phyloP scores from a whole-genome alignment of 1,284 basidiomycete genomes.

The Rhodotorula sp. region DNA sequence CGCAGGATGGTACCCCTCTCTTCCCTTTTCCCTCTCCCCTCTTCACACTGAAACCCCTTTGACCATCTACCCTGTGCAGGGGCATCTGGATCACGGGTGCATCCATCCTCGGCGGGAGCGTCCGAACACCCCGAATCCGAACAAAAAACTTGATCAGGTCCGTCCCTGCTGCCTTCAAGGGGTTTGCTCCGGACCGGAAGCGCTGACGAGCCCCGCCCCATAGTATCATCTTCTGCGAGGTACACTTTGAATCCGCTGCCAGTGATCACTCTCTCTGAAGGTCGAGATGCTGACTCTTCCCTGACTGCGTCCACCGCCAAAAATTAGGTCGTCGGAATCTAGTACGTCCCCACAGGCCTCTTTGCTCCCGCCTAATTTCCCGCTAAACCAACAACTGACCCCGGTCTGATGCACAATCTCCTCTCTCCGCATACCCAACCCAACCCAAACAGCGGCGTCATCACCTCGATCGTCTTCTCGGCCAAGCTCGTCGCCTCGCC shows the following conservation, averaged over 20 bases:
- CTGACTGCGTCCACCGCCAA: no score
- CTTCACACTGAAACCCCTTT: no score
- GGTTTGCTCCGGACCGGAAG: no score
- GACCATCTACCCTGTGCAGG: no score
- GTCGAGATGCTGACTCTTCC: conserved; percentile 50
- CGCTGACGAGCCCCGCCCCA: not conserved
- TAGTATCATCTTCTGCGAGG: conserved; percentile 99
- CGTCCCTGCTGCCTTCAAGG: conserved; percentile 40
- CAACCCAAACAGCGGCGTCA: conserved; percentile 41
- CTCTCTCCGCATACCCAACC: not conserved
- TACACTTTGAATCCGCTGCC: conserved; percentile 50
- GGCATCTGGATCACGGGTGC: conserved; percentile 96
- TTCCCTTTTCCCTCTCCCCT: no score
- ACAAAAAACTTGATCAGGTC: conserved; percentile 98
- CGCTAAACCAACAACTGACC: no score
- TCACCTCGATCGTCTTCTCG: conserved; percentile 79
- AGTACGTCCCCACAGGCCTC: conserved; percentile 65
- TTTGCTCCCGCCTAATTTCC: no score
- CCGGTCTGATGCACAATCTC: not conserved
- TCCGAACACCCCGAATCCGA: conserved; percentile 86
- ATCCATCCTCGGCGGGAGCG: conserved; percentile 92
- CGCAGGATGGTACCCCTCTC: conserved; percentile 75
- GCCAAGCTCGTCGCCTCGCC: conserved; percentile 62
- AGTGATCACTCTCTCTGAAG: no score
- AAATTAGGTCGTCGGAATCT: conserved; percentile 54